Evolutionary conservation across 2,329 filamentous ascomycete species (phyloP).

Genomic region (Ceratocystis huliohia): DNA sequence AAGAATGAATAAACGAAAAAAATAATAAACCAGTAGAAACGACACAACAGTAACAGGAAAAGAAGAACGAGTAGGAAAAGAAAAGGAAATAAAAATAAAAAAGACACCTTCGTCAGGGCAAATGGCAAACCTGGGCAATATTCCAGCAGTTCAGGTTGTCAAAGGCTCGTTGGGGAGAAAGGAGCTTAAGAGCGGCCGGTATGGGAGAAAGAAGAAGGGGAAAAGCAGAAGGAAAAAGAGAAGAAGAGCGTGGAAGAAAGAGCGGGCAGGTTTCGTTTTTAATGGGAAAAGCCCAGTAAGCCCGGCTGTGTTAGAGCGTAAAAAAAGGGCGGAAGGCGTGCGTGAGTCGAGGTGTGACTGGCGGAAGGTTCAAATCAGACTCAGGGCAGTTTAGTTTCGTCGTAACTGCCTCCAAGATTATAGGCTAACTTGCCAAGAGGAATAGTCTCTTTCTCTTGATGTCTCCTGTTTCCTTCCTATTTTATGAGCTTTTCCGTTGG

Average conservation of each 20-base stretch:
- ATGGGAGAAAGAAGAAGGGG: background rate
- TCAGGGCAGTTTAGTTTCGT: conserved; percentile 1
- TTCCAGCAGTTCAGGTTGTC: conserved; percentile 20
- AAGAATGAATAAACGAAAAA: background rate
- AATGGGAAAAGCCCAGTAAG: background rate
- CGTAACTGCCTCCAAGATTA: background rate
- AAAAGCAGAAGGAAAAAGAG: background rate
- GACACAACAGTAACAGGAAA: background rate
- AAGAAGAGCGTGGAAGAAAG: background rate
- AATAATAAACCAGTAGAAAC: background rate
- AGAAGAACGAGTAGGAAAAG: background rate
- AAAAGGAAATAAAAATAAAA: background rate
- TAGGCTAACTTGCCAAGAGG: background rate
- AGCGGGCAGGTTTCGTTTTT: conserved; percentile 7
- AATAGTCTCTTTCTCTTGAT: background rate
- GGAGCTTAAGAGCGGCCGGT: background rate
- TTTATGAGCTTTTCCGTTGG: background rate
- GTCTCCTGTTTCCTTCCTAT: conserved; percentile 3
- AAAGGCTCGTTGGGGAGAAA: conserved; percentile 6
- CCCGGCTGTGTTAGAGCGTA: background rate
- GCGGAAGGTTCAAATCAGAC: background rate
- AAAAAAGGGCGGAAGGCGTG: background rate
- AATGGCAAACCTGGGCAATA: conserved; percentile 20
- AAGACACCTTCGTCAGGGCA: conserved; percentile 3
- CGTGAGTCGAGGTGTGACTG: background rate